Conservation (phyloP, 495 filamentous ascomycete genomes). For the Sabuloglossum arenarium region DNA sequence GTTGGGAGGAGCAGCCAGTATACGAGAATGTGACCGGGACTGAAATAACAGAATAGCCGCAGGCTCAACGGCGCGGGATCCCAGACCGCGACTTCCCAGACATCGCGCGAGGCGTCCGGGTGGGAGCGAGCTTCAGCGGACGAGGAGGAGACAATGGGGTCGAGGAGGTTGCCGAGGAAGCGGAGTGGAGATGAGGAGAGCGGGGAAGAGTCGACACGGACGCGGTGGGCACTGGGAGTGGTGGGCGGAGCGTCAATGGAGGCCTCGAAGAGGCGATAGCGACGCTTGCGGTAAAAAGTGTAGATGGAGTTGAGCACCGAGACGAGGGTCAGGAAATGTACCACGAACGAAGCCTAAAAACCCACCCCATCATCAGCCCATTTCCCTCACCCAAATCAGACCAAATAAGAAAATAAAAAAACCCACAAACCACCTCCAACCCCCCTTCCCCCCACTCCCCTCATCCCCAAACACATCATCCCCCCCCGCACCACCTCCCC, state of each 20-base stretch:
- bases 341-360: conserved; percentile 41
- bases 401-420: conserved; percentile 6
- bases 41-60: conserved; percentile 74
- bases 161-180: conserved; percentile 47
- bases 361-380: not conserved
- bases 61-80: conserved; percentile 72
- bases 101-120: conserved; percentile 66
- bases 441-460: conserved; percentile 29
- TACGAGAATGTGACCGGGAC: conserved; percentile 73
- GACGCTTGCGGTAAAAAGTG: conserved; percentile 61
- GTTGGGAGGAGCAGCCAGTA: conserved; percentile 77
- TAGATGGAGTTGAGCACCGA: conserved; percentile 59
- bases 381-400: not conserved
- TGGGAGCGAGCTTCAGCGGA: conserved; percentile 59
- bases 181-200: conserved; percentile 57
- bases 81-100: conserved; percentile 92
- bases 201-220: conserved; percentile 77
- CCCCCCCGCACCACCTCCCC: conserved; percentile 16
- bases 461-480: conserved; percentile 78
- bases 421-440: conserved; percentile 64
- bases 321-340: conserved; percentile 40
- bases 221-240: conserved; percentile 75
- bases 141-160: conserved; percentile 22
- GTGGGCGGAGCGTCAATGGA: conserved; percentile 49
- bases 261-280: conserved; percentile 82